Evolutionary conservation across 176 grass and related monocot genomes (phyloP).

Genomic region (Aegilops sharonensis): DNA sequence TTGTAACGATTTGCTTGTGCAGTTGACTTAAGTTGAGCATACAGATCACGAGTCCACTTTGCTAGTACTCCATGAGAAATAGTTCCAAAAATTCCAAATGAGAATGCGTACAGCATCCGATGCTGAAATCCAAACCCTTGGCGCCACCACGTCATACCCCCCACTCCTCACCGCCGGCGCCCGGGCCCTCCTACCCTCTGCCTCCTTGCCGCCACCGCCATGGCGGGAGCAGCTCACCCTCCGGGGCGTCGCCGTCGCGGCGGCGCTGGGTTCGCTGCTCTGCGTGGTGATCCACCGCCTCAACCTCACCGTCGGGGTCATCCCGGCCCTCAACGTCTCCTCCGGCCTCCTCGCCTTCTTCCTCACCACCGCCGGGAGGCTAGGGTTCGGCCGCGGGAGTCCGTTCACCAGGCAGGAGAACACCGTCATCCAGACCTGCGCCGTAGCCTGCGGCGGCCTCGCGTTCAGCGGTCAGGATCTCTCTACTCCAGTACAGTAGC

Average conservation of each 20-base stretch:
- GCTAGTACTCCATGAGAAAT: not conserved
- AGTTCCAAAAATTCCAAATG: not conserved
- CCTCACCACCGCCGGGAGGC: constrained; percentile 17
- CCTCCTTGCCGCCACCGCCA: constrained; percentile 1
- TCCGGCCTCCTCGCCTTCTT: constrained; percentile 49
- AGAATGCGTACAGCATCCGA: not conserved
- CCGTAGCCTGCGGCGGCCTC: constrained; percentile 84
- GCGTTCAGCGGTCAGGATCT: constrained; percentile 59
- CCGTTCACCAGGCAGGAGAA: constrained; percentile 96
- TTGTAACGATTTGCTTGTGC: too few relatives aligned
- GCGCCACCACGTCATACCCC: not conserved
- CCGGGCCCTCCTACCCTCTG: not conserved
- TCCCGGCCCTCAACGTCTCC: constrained; percentile 47
- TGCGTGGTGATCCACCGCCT: constrained; percentile 53
- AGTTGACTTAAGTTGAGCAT: not conserved
- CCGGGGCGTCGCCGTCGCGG: constrained; percentile 43
- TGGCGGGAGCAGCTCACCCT: constrained; percentile 46
- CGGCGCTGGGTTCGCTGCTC: constrained; percentile 37
- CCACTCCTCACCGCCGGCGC: not conserved
- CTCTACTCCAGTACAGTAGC: not conserved
- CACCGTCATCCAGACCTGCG: constrained; percentile 91
- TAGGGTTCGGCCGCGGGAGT: constrained; percentile 28
- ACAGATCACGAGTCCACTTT: not conserved
- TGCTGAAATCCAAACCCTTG: not conserved
- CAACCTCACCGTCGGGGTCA: constrained; percentile 53